A percentile compares a stretch with the other conserved stretches of the same genome.
Evolutionary conservation across 305 asterid species (phyloP).

Genomic region (Plantago rigida): DNA sequence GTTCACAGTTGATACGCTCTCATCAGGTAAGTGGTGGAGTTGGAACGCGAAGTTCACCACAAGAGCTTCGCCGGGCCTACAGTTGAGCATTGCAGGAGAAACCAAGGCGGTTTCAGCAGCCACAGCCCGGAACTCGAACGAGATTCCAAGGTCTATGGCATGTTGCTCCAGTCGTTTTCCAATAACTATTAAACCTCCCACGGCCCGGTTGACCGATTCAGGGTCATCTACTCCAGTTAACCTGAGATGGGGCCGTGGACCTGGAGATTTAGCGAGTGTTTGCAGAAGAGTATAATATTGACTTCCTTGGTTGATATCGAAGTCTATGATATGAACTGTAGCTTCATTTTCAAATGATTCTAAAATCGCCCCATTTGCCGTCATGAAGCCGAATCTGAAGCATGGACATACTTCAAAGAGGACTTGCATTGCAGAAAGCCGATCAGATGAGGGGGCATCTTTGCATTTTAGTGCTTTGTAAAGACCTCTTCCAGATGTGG

Average conservation of each 20-base stretch:
- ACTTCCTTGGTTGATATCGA: slow-evolving; percentile 89
- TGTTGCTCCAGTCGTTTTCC: slow-evolving; percentile 64
- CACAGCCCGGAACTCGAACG: slow-evolving; percentile 61
- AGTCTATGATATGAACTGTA: slow-evolving; percentile 69
- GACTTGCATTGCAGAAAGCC: slow-evolving; percentile 91
- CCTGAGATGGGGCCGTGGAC: slow-evolving; percentile 45
- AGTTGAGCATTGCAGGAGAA: slow-evolving; percentile 41
- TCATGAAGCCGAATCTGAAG: slow-evolving; percentile 84
- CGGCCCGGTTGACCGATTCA: slow-evolving; percentile 69
- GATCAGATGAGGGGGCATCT: slow-evolving; percentile 59
- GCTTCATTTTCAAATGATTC: slow-evolving; percentile 61
- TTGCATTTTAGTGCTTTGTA: slow-evolving; percentile 79
- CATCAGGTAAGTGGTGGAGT: slow-evolving; percentile 96
- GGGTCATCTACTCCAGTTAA: slow-evolving; percentile 92
- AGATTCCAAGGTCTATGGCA: slow-evolving; percentile 49
- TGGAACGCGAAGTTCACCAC: slow-evolving; percentile 85
- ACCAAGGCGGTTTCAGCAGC: slow-evolving; percentile 58
- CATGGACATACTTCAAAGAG: slow-evolving; percentile 90
- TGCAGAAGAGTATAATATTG: slow-evolving; percentile 76
- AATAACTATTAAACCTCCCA: slow-evolving; percentile 57
- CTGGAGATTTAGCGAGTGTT: slow-evolving; percentile 48
- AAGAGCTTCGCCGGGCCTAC: slow-evolving; percentile 59
- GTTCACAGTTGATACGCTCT: slow-evolving; percentile 73
- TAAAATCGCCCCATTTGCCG: slow-evolving; percentile 78
- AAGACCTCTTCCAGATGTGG: slow-evolving; percentile 78